Percentiles rank a stretch among this genome's conserved stretches.
Conservation (phyloP, 2,329 filamentous ascomycete genomes). For the Tolypocladium capitatum region DNA sequence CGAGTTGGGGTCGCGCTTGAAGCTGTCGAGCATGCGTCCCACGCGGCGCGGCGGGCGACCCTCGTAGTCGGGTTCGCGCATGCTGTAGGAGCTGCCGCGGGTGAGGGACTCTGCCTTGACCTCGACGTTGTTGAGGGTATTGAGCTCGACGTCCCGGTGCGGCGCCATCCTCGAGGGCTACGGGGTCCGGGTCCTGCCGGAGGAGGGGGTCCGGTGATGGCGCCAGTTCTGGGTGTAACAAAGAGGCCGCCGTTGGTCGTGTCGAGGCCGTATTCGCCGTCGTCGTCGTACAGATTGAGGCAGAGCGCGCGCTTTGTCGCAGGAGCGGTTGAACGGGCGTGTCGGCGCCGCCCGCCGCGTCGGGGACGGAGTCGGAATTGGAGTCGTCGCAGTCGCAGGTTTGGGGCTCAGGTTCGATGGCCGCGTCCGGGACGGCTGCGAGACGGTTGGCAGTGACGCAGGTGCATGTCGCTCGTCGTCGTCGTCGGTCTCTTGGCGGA, state of each 20-base stretch:
- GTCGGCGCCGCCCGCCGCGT: background rate
- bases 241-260: background rate
- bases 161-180: conserved; percentile 19
- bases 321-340: background rate
- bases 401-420: no score
- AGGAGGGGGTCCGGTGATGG: background rate
- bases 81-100: conserved; percentile 36
- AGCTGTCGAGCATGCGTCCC: conserved; percentile 43
- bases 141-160: conserved; percentile 37
- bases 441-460: background rate
- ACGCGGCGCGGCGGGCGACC: conserved; percentile 21
- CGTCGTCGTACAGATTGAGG: background rate
- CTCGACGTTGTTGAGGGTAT: conserved; percentile 41
- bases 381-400: no score
- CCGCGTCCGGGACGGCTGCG: no score
- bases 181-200: background rate
- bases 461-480: background rate
- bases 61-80: conserved; percentile 35
- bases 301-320: background rate
- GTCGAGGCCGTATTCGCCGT: background rate
- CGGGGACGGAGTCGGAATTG: no score
- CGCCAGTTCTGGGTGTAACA: background rate
- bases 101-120: conserved; percentile 44
- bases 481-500: background rate
- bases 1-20: conserved; percentile 45